A percentile compares a stretch with the other conserved stretches of the same genome.
Evolutionary conservation across 1,284 basidiomycete species (phyloP).

Genomic region (Tilletia indica): DNA sequence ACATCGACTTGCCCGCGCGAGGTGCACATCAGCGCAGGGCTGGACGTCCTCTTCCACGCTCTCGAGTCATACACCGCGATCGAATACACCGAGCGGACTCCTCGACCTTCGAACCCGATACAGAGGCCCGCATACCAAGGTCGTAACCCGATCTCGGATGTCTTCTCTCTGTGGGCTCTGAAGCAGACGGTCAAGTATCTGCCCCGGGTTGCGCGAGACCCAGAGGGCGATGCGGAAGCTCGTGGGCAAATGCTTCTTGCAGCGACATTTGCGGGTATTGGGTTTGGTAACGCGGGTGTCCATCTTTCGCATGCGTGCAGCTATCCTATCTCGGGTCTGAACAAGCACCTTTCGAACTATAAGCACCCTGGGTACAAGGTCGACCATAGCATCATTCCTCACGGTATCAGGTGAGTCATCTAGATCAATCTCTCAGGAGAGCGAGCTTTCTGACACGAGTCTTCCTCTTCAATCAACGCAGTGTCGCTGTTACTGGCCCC

Average conservation of each 20-base stretch:
- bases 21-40: slow-evolving; percentile 84
- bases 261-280: slow-evolving; percentile 71
- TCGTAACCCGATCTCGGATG: slow-evolving; percentile 88
- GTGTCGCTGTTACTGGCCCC: slow-evolving; percentile 37
- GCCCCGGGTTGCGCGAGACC: slow-evolving; percentile 79
- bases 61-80: slow-evolving; percentile 90
- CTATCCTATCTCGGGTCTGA: slow-evolving; percentile 65
- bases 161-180: slow-evolving; percentile 93
- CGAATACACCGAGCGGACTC: slow-evolving; percentile 81
- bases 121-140: slow-evolving; percentile 89
- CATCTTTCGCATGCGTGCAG: slow-evolving; percentile 49
- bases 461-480: not conserved
- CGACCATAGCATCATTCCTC: slow-evolving; percentile 84
- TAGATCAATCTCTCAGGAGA: not conserved
- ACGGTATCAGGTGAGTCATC: slow-evolving; percentile 55
- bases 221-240: slow-evolving; percentile 70
- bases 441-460: not conserved
- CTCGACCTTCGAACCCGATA: slow-evolving; percentile 84
- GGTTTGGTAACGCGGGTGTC: slow-evolving; percentile 90
- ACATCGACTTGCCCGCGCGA: slow-evolving; percentile 70
- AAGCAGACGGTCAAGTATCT: slow-evolving; percentile 85
- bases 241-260: slow-evolving; percentile 81
- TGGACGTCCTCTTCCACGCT: slow-evolving; percentile 89
- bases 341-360: slow-evolving; percentile 69
- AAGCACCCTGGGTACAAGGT: slow-evolving; percentile 67